These are phyloP conservation scores for Pichia sp. DNA, from an alignment of 1,139 yeast species.

Conservation along the genomic window DNA sequence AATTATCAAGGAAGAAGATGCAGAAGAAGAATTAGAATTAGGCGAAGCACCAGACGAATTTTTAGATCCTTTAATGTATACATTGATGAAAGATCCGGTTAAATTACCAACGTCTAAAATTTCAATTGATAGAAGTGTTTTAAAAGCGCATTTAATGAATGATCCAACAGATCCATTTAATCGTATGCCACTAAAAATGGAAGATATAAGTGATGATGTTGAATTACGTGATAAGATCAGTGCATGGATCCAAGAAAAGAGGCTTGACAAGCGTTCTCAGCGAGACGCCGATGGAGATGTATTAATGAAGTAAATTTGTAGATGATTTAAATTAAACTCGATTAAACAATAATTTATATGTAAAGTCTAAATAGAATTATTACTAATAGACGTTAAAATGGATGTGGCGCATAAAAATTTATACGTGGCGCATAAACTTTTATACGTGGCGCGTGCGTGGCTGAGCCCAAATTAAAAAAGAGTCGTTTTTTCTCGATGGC, in stretches of 20 bases:
- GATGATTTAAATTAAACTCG: not conserved
- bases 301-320: slow-evolving; percentile 14
- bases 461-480: not conserved
- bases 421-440: not conserved
- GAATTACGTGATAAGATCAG: slow-evolving; percentile 59
- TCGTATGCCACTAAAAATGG: slow-evolving; percentile 81
- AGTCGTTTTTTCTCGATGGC: not conserved
- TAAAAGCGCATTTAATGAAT: slow-evolving; percentile 87
- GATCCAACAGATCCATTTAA: slow-evolving; percentile 97
- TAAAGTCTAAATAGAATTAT: no score
- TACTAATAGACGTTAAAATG: not conserved
- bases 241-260: slow-evolving; percentile 45
- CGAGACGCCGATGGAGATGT: slow-evolving; percentile 22
- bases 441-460: not conserved
- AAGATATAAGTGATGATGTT: slow-evolving; percentile 74
- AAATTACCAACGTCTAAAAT: slow-evolving; percentile 79
- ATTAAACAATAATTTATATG: no score
- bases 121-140: slow-evolving; percentile 82
- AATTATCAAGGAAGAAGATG: slow-evolving; percentile 52
- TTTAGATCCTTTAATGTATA: slow-evolving; percentile 92
- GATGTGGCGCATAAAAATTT: not conserved
- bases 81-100: slow-evolving; percentile 94
- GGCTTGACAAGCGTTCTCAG: slow-evolving; percentile 7
- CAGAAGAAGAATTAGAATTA: slow-evolving; percentile 76
- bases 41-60: slow-evolving; percentile 97